Evolutionary conservation across 2,329 filamentous ascomycete genomes (phyloP).

Genomic region (Anisogramma anomala): DNA sequence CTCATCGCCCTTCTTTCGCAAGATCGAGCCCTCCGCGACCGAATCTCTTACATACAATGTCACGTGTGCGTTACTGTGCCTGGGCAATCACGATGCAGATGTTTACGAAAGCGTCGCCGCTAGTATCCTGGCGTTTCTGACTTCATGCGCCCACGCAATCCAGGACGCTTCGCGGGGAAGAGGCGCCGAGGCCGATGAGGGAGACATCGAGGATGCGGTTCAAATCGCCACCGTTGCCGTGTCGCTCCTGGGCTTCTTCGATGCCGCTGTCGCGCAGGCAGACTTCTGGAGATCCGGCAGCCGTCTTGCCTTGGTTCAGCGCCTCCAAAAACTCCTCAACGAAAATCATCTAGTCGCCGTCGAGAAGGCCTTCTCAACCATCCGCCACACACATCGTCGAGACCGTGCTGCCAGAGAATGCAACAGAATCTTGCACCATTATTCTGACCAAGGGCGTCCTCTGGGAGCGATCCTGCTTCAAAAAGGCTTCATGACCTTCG

Average conservation of each 20-base stretch:
- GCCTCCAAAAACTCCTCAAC: constrained; percentile 62
- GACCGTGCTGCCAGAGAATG: constrained; percentile 65
- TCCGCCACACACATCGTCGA: constrained; percentile 63
- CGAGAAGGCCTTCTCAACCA: constrained; percentile 80
- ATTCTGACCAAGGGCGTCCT: constrained; percentile 66
- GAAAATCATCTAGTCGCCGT: constrained; percentile 77
- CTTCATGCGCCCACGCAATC: constrained; percentile 54
- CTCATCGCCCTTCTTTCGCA: constrained; percentile 70
- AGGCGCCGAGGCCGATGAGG: constrained; percentile 43
- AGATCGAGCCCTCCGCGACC: constrained; percentile 77
- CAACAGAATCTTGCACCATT: constrained; percentile 77
- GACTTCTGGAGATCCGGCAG: constrained; percentile 72
- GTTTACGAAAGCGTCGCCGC: constrained; percentile 56
- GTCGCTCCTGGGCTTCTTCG: constrained; percentile 80
- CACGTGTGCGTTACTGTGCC: constrained; percentile 65
- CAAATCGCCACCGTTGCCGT: constrained; percentile 65
- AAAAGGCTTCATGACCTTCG: constrained; percentile 73
- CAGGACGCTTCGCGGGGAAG: constrained; percentile 42
- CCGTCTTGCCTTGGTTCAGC: constrained; percentile 59
- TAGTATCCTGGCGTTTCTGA: constrained; percentile 60
- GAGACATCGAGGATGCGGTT: constrained; percentile 54
- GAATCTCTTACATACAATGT: constrained; percentile 72
- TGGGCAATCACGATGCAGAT: constrained; percentile 61
- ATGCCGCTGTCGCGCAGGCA: constrained; percentile 65
- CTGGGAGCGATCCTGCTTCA: constrained; percentile 86